Conservation (phyloP, 768 basidiomycete species). For the Mycena metata region DNA sequence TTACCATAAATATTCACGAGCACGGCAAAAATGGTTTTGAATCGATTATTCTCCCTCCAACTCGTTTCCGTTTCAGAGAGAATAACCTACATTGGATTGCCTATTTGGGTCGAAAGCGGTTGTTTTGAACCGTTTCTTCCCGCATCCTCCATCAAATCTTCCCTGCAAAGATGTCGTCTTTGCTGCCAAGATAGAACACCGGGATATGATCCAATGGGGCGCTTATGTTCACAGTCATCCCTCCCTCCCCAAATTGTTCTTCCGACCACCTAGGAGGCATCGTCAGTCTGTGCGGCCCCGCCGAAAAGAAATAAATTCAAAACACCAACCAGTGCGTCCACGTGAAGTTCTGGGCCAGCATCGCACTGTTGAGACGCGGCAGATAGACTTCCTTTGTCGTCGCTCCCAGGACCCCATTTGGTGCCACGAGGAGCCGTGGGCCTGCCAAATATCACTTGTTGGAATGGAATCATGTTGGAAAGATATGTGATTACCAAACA, state of each 20-base stretch:
- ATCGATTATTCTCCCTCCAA: no score
- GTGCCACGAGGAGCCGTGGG: slow-evolving; percentile 48
- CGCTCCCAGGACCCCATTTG: slow-evolving; percentile 48
- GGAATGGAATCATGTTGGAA: not conserved
- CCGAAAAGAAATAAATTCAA: not conserved
- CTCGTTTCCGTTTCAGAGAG: no score
- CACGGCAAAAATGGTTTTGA: no score
- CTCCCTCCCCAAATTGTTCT: slow-evolving; percentile 46
- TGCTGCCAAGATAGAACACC: slow-evolving; percentile 50
- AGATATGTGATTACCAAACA: slow-evolving; percentile 47
- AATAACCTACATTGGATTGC: no score
- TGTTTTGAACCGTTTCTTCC: slow-evolving; percentile 12
- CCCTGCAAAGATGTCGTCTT: slow-evolving; percentile 46
- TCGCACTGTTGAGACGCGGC: slow-evolving; percentile 39
- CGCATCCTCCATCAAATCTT: slow-evolving; percentile 7
- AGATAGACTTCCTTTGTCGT: slow-evolving; percentile 49
- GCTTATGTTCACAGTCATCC: slow-evolving; percentile 45
- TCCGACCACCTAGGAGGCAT: slow-evolving; percentile 49
- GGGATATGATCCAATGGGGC: slow-evolving; percentile 51
- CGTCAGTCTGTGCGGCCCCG: not conserved
- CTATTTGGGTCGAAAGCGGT: not conserved
- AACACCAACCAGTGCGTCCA: slow-evolving; percentile 50
- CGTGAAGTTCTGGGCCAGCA: slow-evolving; percentile 37
- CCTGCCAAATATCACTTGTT: slow-evolving; percentile 40
- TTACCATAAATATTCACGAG: no score